A percentile compares a stretch with the other conserved stretches of the same genome.
Conservation (phyloP, 345 rosid genomes). For the Citrus trifoliata region DNA sequence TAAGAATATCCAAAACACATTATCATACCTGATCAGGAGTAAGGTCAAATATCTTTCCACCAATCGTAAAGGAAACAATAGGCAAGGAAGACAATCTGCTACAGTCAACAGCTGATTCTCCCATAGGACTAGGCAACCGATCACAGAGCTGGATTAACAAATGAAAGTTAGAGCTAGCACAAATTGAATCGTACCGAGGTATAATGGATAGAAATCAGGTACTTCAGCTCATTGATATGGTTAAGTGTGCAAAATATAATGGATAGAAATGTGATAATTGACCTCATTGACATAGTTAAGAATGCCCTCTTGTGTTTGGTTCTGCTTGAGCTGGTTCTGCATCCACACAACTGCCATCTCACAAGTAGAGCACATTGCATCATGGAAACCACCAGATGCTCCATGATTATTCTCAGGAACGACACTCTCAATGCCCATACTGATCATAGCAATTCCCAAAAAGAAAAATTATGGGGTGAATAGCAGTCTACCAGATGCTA, state of each 20-base stretch:
- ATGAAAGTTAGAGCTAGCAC: neutral
- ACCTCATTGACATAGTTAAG: conserved; percentile 55
- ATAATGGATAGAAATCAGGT: neutral
- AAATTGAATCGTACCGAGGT: neutral
- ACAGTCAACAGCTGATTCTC: conserved; percentile 69
- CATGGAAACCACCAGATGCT: conserved; percentile 27
- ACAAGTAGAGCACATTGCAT: conserved; percentile 58
- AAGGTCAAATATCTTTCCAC: conserved; percentile 52
- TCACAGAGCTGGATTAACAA: conserved; percentile 51
- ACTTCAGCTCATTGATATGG: conserved; percentile 48
- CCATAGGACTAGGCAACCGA: conserved; percentile 70
- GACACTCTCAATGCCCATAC: conserved; percentile 60
- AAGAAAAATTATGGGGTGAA: neutral
- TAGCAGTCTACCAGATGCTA: neutral
- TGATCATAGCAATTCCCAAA: conserved; percentile 18
- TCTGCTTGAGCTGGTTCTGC: conserved; percentile 57
- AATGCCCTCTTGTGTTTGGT: conserved; percentile 49
- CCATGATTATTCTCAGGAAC: conserved; percentile 33
- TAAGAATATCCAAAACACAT: neutral
- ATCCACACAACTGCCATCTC: conserved; percentile 74
- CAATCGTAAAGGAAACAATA: conserved; percentile 56
- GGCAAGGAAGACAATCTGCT: conserved; percentile 53
- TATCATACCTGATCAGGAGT: conserved; percentile 53
- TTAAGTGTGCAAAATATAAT: conserved; percentile 21
- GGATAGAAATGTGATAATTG: neutral